Base-by-base conservation (phyloP, 2,329 filamentous ascomycete species). In the Myriosclerotinia duriaeana region DNA sequence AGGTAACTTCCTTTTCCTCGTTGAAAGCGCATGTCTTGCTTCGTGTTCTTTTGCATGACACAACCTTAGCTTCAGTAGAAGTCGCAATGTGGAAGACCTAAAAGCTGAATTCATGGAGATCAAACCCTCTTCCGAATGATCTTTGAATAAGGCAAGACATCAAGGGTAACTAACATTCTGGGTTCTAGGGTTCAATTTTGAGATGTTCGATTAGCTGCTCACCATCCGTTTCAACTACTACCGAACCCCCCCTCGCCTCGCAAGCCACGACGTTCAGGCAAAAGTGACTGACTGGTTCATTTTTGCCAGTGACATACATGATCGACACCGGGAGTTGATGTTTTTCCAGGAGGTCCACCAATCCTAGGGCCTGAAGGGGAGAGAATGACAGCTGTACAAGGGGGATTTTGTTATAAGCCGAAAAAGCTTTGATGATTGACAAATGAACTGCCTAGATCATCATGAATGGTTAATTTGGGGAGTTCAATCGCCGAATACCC, bases 251-350 rank as follows among this genome's bases (percentile, higher is more conserved):
- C 26, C 44, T 60, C 44, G 44, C 44, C n/a, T 62, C 59, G 55
- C 64, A 60, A 65, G 54, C 64, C 54, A 65, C 38, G 46, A 53
- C 46, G 54, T 60, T 65, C 53, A 53, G 55, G 64, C 46, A 65
- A 60, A 26, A 52, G n/a, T 65, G 44, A 60, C 56, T 65, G 44
- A 60, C 56, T 48, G 26, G 55, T 55, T 66, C n/a, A 26, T 22
- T 50, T 34, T 42, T 61, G 36, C n/a, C 58, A 61, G 11, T 61
- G 55, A 40, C 48, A 61, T 66, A 40, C 48, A 61, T 66, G 64
- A 66, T 66, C 64, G 64, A 66, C 64, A 60, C 64, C 64, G 64
- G 64, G 55, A 66, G 64, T 53, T 61, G 56, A 38, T 52, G 34
- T 38, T 50, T 61, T 60, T 38, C 58, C n/a, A 38, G 30, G 42